Percentiles rank a stretch among this genome's conserved stretches.
These are phyloP conservation scores for Daldinia grandis DNA, from an alignment of 495 filamentous ascomycete species.

Conservation along the genomic window DNA sequence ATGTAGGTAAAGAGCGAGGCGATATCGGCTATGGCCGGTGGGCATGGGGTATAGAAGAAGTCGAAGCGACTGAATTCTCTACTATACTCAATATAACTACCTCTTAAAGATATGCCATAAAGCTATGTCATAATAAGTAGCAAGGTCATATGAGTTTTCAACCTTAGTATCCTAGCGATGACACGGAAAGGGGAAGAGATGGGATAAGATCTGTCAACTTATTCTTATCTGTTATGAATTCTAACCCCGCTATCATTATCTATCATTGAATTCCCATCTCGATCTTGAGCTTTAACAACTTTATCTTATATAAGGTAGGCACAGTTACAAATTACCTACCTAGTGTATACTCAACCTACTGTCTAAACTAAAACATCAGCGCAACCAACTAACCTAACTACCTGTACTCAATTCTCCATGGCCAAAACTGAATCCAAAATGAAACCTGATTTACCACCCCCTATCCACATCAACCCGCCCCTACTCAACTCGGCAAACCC, in stretches of 20 bases:
- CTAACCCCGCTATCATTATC: slow-evolving; percentile 15
- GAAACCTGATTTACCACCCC: slow-evolving; percentile 34
- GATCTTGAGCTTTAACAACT: neutral
- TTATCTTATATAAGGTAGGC: too few relatives aligned
- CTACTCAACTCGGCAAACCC: slow-evolving; percentile 75
- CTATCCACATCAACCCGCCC: slow-evolving; percentile 64
- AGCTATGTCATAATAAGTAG: slow-evolving; percentile 3
- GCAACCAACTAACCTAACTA: neutral
- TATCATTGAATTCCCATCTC: neutral
- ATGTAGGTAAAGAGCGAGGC: neutral
- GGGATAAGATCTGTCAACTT: neutral
- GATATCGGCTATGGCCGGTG: neutral
- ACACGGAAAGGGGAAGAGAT: neutral
- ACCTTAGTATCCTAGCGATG: neutral
- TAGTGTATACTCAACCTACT: neutral
- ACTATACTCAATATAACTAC: slow-evolving; percentile 9
- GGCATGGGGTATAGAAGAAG: neutral
- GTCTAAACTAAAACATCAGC: neutral
- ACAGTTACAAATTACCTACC: too few relatives aligned
- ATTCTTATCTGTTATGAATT: slow-evolving; percentile 18
- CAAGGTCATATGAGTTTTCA: neutral
- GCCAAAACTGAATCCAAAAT: neutral
- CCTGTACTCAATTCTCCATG: neutral
- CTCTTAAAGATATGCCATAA: too few relatives aligned
- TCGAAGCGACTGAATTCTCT: neutral